Percentiles rank a stretch among this genome's conserved stretches.
These are phyloP conservation scores for Umbelopsis sp. DNA, from an alignment of 371 early-diverging fungal species.

Conservation along the genomic window DNA sequence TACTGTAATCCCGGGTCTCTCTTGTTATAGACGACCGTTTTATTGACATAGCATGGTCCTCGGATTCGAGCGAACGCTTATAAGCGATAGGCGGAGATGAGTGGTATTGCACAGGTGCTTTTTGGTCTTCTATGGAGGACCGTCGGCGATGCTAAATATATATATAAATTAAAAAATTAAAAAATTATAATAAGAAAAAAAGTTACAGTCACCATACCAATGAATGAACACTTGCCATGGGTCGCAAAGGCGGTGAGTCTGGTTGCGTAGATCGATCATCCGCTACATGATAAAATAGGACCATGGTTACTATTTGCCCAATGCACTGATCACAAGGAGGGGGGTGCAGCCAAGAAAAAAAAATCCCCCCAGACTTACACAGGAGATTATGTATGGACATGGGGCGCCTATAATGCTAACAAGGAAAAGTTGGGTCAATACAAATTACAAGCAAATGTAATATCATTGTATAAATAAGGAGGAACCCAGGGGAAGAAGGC, in stretches of 20 bases:
- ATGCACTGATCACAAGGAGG: neutral
- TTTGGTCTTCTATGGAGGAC: neutral
- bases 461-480: constrained; percentile 8
- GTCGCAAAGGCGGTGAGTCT: neutral
- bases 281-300: neutral
- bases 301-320: neutral
- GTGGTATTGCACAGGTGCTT: neutral
- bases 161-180: neutral
- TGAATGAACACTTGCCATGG: neutral
- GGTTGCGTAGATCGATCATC: constrained; percentile 10
- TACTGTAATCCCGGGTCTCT: neutral
- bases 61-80: constrained; percentile 2
- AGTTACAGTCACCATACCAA: too few relatives aligned
- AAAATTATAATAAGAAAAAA: too few relatives aligned
- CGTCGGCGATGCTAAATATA: neutral
- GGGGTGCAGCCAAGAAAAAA: constrained; percentile 4
- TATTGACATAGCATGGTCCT: neutral
- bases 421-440: constrained; percentile 11
- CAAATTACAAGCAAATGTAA: neutral
- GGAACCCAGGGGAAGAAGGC: neutral
- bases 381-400: constrained; percentile 45
- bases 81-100: neutral
- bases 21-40: neutral
- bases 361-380: constrained; percentile 23
- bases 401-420: constrained; percentile 21